These are phyloP conservation scores for Taphrina pruni DNA, from an alignment of 1,139 yeast genomes.

Conservation along the genomic window DNA sequence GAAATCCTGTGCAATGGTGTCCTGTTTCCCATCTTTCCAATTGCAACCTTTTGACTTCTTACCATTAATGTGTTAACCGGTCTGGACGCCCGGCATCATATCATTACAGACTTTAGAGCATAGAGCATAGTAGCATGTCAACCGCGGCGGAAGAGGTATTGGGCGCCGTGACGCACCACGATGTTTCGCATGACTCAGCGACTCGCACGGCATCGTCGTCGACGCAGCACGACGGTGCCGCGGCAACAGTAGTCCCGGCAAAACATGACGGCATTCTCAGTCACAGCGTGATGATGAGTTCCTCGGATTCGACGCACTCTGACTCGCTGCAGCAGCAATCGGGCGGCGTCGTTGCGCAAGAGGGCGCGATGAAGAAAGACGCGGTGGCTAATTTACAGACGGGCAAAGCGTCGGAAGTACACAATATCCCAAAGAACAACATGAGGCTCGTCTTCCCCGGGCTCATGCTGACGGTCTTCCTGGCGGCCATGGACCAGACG, in stretches of 20 bases:
- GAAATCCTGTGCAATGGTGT: no score
- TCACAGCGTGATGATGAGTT: not conserved
- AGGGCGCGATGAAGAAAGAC: slow-evolving; percentile 1
- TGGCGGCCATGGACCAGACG: slow-evolving; percentile 72
- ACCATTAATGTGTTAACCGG: no score
- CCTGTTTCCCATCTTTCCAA: no score
- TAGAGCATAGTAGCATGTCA: not conserved
- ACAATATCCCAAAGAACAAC: slow-evolving; percentile 32
- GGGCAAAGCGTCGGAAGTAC: slow-evolving; percentile 9
- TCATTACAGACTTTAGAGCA: no score
- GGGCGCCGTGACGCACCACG: slow-evolving; percentile 1
- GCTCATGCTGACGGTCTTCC: slow-evolving; percentile 60
- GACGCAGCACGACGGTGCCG: no score
- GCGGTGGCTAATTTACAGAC: slow-evolving; percentile 12
- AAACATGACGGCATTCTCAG: not conserved
- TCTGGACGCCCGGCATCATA: no score
- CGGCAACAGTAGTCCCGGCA: no score
- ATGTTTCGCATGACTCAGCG: not conserved
- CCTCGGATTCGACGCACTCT: not conserved
- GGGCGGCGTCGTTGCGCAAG: not conserved
- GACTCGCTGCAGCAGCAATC: not conserved
- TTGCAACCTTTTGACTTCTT: no score
- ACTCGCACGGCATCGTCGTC: not conserved
- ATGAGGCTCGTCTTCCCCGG: slow-evolving; percentile 55
- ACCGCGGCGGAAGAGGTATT: slow-evolving; percentile 6